Evolutionary conservation across 2,329 filamentous ascomycete genomes (phyloP).

Genomic region (Elsinoe fawcettii): DNA sequence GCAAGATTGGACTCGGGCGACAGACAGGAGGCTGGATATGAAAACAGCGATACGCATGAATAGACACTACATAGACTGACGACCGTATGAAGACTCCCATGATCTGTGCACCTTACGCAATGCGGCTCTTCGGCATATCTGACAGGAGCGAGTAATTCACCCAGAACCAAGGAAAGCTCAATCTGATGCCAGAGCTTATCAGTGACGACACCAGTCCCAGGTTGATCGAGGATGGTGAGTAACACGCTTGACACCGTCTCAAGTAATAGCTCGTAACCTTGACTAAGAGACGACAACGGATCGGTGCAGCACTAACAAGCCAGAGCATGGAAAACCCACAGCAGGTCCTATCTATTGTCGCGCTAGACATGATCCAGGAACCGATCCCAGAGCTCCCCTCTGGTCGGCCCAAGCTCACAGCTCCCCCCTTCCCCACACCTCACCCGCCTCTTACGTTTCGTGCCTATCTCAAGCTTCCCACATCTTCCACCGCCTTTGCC

Average conservation of each 20-base stretch:
- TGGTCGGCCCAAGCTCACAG: not conserved
- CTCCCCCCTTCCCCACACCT: not conserved
- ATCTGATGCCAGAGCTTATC: constrained; percentile 8
- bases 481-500: not conserved
- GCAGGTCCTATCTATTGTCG: not conserved
- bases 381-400: not conserved
- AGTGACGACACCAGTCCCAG: constrained; percentile 1
- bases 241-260: constrained; percentile 7
- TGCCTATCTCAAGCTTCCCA: not conserved
- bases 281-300: constrained; percentile 1
- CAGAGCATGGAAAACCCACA: not conserved
- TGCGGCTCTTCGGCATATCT: constrained; percentile 1
- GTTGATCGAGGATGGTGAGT: constrained; percentile 11
- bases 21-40: constrained; percentile 32
- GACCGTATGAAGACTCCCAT: not conserved
- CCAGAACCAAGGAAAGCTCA: not conserved
- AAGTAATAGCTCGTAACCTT: constrained; percentile 11
- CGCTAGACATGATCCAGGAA: constrained; percentile 13
- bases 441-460: constrained; percentile 8
- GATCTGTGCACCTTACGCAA: not conserved
- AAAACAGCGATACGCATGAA: constrained; percentile 21
- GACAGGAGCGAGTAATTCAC: not conserved
- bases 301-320: not conserved
- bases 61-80: constrained; percentile 9
- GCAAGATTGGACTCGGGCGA: constrained; percentile 55